Base-by-base conservation (phyloP, 148 eudicot genomes). In the Fagopyrum tataricum region DNA sequence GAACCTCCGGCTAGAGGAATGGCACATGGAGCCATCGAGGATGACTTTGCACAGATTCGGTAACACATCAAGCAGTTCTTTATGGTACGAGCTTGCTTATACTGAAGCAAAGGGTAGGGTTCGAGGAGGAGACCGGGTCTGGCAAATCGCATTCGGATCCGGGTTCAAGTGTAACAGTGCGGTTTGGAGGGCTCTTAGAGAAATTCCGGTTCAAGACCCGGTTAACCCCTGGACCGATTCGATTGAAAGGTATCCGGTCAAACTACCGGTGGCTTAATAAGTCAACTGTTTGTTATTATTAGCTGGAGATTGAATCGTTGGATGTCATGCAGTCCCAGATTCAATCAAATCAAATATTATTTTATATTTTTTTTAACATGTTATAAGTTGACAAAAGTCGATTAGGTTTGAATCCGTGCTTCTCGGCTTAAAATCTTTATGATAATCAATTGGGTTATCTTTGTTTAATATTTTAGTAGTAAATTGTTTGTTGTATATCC, bases 151-250 rank as follows among this genome's bases (percentile, higher is more conserved):
- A 0, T 89, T 91, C 44, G 97, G 97, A 46, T 91, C 97, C 18
- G 97, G 97, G 20, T 91, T 91, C 76, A 91, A 91, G 84, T 91
- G 97, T 76, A 91, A 91, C 66, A 91, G 97, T 72, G 97, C 92
- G 7, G 97, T 91, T 49, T 91, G 97, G 97, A 86, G 43, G 42
- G 85, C 97, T 0, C 62, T 89, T 20, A 83, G 85, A 73, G 75
- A 75, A 10, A 81, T 93, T 42, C 77, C 83, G 56, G 85, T 78
- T 13, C 71, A 74, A 40, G 76, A 77, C 42, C 61, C 59, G 73
- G 86, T 82, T 8, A 89, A 90, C 78, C 94, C 96, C 15, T 93
- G 98, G 75, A 21, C 58, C 23, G 75, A 56, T 55, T 73, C 47
- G 4, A 18, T 73, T 17, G 67, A 42, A 20, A 53, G 23, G 66